phyloP scores from a whole-genome alignment of 805 yeast species.

The Cyberlindnera euphorbiiphila region DNA sequence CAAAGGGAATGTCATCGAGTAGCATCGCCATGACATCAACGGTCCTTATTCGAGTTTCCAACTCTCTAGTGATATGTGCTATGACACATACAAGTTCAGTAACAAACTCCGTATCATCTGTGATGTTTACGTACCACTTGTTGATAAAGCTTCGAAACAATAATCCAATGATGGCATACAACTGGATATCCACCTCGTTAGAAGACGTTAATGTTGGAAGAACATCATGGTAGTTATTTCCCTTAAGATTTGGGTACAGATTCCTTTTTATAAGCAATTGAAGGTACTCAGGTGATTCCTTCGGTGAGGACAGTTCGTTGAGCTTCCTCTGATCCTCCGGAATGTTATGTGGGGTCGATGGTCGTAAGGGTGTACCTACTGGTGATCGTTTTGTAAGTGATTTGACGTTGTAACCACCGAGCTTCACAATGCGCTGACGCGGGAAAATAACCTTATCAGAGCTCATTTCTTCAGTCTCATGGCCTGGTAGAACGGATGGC shows the following conservation, averaged over 20 bases:
- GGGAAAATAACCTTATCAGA: constrained; percentile 7
- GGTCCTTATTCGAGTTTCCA: constrained; percentile 32
- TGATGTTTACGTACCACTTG: constrained; percentile 40
- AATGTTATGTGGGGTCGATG: constrained; percentile 5
- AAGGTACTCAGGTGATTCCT: constrained; percentile 27
- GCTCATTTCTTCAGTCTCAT: constrained; percentile 1
- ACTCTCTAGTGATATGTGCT: constrained; percentile 37
- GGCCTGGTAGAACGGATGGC: too few relatives aligned
- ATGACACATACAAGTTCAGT: constrained; percentile 36
- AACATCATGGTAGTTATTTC: constrained; percentile 19
- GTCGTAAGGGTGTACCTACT: constrained; percentile 5
- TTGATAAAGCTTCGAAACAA: constrained; percentile 44
- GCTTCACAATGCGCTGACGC: constrained; percentile 17
- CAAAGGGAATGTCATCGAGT: constrained; percentile 42
- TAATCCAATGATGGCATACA: constrained; percentile 44
- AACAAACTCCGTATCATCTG: constrained; percentile 40
- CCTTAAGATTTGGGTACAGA: constrained; percentile 24
- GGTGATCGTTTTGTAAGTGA: constrained; percentile 8
- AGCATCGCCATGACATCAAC: constrained; percentile 36
- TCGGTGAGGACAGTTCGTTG: constrained; percentile 1
- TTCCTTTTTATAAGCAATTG: constrained; percentile 26
- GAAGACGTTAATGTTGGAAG: constrained; percentile 40
- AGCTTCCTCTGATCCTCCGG: too few relatives aligned
- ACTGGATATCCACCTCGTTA: constrained; percentile 37
- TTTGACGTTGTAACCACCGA: constrained; percentile 5